These are phyloP conservation scores for Apiospora phragmitis DNA, from an alignment of 2,329 filamentous ascomycete species.

Conservation along the genomic window DNA sequence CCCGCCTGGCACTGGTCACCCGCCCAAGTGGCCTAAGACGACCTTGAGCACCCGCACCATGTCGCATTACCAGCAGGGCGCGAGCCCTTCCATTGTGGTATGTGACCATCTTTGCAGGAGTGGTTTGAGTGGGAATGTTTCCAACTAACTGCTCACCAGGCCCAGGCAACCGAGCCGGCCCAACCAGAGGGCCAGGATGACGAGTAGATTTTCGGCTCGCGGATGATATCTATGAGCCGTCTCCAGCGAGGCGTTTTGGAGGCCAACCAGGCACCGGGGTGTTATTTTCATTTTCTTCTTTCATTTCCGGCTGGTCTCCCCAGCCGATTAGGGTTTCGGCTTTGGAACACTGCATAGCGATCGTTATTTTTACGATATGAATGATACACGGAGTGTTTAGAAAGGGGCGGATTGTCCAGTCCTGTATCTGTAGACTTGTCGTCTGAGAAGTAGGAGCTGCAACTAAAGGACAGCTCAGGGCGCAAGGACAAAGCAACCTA, in stretches of 20 bases:
- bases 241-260: neutral
- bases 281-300: neutral
- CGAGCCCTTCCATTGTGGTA: neutral
- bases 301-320: neutral
- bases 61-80: neutral
- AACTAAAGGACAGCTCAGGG: neutral
- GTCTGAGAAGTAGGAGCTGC: neutral
- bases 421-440: neutral
- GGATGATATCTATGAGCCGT: no score
- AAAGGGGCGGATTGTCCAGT: neutral
- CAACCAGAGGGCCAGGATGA: neutral
- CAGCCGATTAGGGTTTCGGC: neutral
- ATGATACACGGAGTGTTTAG: neutral
- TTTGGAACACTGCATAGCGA: neutral
- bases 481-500: neutral
- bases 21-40: neutral
- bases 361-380: neutral
- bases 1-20: neutral
- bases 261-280: neutral
- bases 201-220: neutral
- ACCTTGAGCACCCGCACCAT: neutral
- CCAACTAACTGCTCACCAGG: neutral
- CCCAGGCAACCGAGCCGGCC: neutral
- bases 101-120: neutral
- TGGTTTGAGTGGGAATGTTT: no score